These are phyloP conservation scores for Aspergillus conjunctus DNA, from an alignment of 495 filamentous ascomycete genomes.

Conservation along the genomic window DNA sequence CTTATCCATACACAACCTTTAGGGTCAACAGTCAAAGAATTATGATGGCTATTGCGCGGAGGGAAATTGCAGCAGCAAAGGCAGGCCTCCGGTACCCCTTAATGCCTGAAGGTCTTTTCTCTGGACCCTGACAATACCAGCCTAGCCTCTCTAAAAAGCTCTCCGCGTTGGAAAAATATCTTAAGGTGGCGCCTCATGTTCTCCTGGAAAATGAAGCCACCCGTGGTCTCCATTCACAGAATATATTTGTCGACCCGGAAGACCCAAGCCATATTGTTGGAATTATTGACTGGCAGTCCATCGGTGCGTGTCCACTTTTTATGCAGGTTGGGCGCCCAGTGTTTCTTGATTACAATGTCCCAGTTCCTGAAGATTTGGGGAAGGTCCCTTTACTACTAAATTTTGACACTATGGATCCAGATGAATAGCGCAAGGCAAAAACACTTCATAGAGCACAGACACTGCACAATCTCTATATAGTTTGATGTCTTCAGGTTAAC, in stretches of 20 bases:
- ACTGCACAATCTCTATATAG: constrained; percentile 32
- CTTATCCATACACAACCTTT: constrained; percentile 16
- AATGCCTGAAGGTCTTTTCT: constrained; percentile 30
- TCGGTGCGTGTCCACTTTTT: constrained; percentile 27
- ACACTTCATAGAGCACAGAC: constrained; percentile 28
- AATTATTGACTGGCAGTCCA: constrained; percentile 35
- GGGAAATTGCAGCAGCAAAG: constrained; percentile 29
- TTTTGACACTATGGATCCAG: constrained; percentile 26
- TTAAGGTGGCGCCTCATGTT: constrained; percentile 25
- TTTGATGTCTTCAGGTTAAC: constrained; percentile 27
- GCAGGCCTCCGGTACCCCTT: constrained; percentile 26
- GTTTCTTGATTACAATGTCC: constrained; percentile 32
- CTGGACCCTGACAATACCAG: constrained; percentile 31
- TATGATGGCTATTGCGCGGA: constrained; percentile 23
- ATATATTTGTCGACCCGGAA: constrained; percentile 33
- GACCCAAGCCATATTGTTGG: constrained; percentile 27
- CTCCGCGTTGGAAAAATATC: constrained; percentile 27
- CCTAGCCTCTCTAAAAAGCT: constrained; percentile 30
- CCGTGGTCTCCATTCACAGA: constrained; percentile 29
- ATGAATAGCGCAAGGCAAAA: constrained; percentile 30
- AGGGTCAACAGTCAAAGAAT: constrained; percentile 27
- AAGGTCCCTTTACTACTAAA: constrained; percentile 26
- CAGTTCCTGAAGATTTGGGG: constrained; percentile 24
- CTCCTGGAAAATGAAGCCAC: constrained; percentile 25
- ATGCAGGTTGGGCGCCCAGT: constrained; percentile 28